These are phyloP conservation scores for Citrus glauca DNA, from an alignment of 345 rosid genomes.

Conservation along the genomic window DNA sequence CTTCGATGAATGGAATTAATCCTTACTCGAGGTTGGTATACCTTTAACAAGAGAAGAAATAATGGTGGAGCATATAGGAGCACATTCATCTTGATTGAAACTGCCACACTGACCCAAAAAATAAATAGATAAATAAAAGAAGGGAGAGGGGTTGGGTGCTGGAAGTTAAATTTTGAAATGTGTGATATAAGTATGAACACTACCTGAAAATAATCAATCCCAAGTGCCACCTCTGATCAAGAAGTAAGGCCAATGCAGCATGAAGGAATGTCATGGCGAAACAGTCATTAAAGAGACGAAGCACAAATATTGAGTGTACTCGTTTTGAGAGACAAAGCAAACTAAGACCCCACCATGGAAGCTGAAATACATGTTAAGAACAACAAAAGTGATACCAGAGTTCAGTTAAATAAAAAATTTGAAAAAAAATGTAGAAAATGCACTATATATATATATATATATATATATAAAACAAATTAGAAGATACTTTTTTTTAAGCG, in stretches of 20 bases:
- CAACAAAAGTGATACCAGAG: neutral
- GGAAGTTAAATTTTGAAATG: conserved; percentile 8
- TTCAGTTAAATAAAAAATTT: neutral
- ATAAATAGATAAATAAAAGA: conserved; percentile 7
- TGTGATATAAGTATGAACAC: conserved; percentile 9
- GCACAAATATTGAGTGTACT: conserved; percentile 88
- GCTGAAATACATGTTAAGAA: conserved; percentile 39
- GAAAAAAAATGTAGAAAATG: neutral
- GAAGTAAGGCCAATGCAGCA: conserved; percentile 60
- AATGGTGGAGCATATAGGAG: conserved; percentile 89
- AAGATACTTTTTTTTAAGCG: neutral
- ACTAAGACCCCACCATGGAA: conserved; percentile 90
- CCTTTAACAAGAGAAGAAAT: conserved; percentile 76
- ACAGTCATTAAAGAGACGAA: conserved; percentile 92
- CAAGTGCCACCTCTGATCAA: conserved; percentile 67
- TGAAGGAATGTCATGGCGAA: conserved; percentile 88
- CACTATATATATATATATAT: neutral
- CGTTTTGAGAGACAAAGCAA: conserved; percentile 89
- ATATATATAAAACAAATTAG: no score
- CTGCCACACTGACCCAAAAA: conserved; percentile 52
- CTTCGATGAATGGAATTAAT: neutral
- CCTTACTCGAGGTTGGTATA: conserved; percentile 20
- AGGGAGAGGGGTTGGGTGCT: neutral
- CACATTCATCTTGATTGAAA: conserved; percentile 92
- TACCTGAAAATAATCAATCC: conserved; percentile 88